These are phyloP conservation scores for Linderina pennispora DNA, from an alignment of 192 early-diverging fungal species.

Conservation along the genomic window DNA sequence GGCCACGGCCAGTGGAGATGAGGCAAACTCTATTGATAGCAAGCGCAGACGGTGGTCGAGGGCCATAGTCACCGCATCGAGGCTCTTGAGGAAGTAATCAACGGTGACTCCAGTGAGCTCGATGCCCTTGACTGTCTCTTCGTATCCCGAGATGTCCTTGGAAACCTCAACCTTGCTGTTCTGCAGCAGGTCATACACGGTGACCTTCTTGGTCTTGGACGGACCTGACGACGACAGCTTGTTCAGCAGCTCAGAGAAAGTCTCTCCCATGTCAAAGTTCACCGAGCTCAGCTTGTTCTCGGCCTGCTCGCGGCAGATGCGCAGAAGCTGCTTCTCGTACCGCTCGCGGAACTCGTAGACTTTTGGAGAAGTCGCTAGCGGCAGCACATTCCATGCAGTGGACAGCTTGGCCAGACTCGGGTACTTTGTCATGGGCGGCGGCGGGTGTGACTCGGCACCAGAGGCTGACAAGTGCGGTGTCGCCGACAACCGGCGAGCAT, in stretches of 20 bases:
- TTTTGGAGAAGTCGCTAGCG: slow-evolving; percentile 27
- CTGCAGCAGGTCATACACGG: slow-evolving; percentile 32
- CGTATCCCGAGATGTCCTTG: slow-evolving; percentile 6
- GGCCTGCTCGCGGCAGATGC: slow-evolving; percentile 43
- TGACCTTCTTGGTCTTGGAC: slow-evolving; percentile 22
- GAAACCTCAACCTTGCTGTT: slow-evolving; percentile 39
- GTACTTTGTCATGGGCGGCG: slow-evolving; percentile 11
- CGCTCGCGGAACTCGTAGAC: slow-evolving; percentile 26
- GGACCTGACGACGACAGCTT: slow-evolving; percentile 16
- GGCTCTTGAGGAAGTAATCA: slow-evolving; percentile 35
- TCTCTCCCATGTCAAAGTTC: slow-evolving; percentile 40
- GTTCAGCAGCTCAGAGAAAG: slow-evolving; percentile 31
- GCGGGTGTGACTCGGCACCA: too few relatives aligned
- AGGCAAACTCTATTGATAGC: slow-evolving; percentile 18
- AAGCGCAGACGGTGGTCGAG: slow-evolving; percentile 35
- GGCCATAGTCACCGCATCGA: slow-evolving; percentile 41
- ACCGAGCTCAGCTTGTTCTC: slow-evolving; percentile 42
- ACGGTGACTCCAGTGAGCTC: slow-evolving; percentile 26
- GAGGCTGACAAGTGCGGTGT: too few relatives aligned
- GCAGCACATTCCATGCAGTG: slow-evolving; percentile 39
- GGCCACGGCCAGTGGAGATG: slow-evolving; percentile 20
- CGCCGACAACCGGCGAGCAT: too few relatives aligned
- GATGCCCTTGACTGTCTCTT: slow-evolving; percentile 13
- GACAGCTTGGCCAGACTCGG: slow-evolving; percentile 22
- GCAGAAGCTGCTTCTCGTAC: slow-evolving; percentile 37